A percentile compares a stretch with the other conserved stretches of the same genome.
Evolutionary conservation across 2,329 filamentous ascomycete species (phyloP).

Genomic region (Xylaria hypoxylon): DNA sequence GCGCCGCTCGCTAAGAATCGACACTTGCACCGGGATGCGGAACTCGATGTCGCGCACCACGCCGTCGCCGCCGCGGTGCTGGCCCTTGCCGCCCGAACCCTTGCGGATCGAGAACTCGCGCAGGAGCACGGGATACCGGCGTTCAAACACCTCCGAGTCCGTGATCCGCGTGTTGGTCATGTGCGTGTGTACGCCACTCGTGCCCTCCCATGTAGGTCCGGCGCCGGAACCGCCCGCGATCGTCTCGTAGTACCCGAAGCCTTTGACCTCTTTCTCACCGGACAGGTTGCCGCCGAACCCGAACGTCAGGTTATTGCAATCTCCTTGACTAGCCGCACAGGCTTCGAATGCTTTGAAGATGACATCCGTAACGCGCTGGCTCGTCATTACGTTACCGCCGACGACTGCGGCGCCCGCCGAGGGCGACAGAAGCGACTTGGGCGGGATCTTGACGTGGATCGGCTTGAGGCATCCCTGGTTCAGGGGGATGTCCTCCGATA

Average conservation of each 20-base stretch:
- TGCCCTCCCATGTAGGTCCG: constrained; percentile 75
- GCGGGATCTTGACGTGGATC: constrained; percentile 75
- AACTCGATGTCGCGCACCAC: constrained; percentile 80
- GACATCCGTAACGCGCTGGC: constrained; percentile 80
- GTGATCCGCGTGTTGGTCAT: constrained; percentile 86
- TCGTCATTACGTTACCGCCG: constrained; percentile 80
- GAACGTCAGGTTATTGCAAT: constrained; percentile 83
- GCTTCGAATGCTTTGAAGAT: constrained; percentile 80
- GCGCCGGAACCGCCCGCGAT: constrained; percentile 80
- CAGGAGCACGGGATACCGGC: constrained; percentile 77
- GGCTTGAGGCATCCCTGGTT: constrained; percentile 83
- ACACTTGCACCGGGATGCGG: constrained; percentile 75
- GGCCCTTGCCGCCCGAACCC: constrained; percentile 70
- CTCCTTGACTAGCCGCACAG: constrained; percentile 78
- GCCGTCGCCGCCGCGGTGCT: constrained; percentile 75
- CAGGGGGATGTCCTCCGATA: constrained; percentile 79
- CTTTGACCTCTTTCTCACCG: constrained; percentile 66
- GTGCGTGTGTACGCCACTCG: constrained; percentile 76
- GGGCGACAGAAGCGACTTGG: constrained; percentile 75
- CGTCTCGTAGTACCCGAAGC: constrained; percentile 85
- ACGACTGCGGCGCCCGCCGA: constrained; percentile 80
- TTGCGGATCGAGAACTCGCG: constrained; percentile 71
- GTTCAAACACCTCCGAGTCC: constrained; percentile 78
- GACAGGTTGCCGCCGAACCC: constrained; percentile 75
- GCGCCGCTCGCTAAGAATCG: constrained; percentile 77